phyloP scores from a whole-genome alignment of 441 rosid genomes.

The Melastoma candidum region DNA sequence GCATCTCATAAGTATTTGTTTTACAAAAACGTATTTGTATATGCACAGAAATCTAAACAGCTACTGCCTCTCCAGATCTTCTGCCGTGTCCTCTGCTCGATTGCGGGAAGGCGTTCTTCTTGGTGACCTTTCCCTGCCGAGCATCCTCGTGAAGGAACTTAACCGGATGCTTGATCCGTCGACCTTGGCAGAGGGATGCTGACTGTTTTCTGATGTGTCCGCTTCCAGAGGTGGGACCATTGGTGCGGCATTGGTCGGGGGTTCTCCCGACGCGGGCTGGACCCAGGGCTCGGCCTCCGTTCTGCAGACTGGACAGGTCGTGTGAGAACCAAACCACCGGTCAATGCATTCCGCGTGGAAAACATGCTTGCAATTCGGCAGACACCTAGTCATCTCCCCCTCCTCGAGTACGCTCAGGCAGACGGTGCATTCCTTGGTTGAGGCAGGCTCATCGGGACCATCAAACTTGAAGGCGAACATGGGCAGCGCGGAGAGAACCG shows the following conservation, averaged over 20 bases:
- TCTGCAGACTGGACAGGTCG: constrained; percentile 15
- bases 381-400: constrained; percentile 11
- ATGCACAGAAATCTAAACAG: too few relatives aligned
- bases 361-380: constrained; percentile 18
- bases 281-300: constrained; percentile 13
- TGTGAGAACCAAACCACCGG: constrained; percentile 13
- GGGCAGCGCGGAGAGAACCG: constrained; percentile 7
- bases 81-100: constrained; percentile 5
- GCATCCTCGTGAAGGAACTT: constrained; percentile 13
- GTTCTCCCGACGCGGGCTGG: constrained; percentile 5
- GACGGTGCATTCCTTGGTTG: constrained; percentile 6
- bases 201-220: not conserved
- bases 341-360: constrained; percentile 17
- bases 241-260: not conserved
- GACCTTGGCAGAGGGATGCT: not conserved
- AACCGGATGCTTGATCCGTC: constrained; percentile 8
- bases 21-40: too few relatives aligned
- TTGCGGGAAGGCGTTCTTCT: constrained; percentile 1
- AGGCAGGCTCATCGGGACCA: not conserved
- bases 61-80: constrained; percentile 14
- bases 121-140: constrained; percentile 11
- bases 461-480: constrained; percentile 5
- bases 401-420: constrained; percentile 17
- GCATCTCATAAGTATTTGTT: too few relatives aligned
- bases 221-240: constrained; percentile 1